Evolutionary conservation across 176 grass and related monocot genomes (phyloP), one percentile per base, ranked within the genome.

Genomic region (Elaeis guineensis): DNA sequence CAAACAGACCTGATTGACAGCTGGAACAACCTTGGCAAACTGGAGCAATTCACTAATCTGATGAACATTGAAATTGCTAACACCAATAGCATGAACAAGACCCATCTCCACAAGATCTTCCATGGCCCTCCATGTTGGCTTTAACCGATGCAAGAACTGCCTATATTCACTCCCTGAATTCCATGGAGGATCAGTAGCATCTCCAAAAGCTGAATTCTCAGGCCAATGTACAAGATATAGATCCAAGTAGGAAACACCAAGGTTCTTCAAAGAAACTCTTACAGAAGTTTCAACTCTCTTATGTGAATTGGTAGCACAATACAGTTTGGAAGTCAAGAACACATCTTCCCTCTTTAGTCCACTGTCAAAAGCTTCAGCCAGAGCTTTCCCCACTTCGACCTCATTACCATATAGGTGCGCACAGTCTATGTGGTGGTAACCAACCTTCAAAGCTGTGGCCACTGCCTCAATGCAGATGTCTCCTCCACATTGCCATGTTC

Each of bases 171-270:
- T 67, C 1, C 66, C 78, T 3, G 64, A 72, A 49, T 73, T 75
- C 51, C 71, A 66, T 17, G 64, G 65, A 17, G 71, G 78, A 69
- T 80, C 78, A 23, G 78, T 80, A 25, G 70, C 64, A 63, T 80
- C 78, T 29, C 72, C 78, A 51, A 80, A 32, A 19, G 78, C 63
- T 3, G 78, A 74, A 61, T 56, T 63, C 35, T 80, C 78, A 1
- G 64, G 57, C 78, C 78, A 80, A 63, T 80, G 78, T 50, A 80
- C 78, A 52, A 80, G 61, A 29, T 80, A 80, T 63, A 80, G 64
- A 74, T 80, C 78, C 64, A 80, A 32, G 26, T 80, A 80, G 44
- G 57, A 62, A 19, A 80, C 62, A 19, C 70, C 78, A 19, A 80
- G 78, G 54, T 57, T 80, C 52, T 69, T 74, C 58, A 80, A 49